These are phyloP conservation scores for Coprinopsis sp. DNA, from an alignment of 768 basidiomycete genomes.

Conservation along the genomic window DNA sequence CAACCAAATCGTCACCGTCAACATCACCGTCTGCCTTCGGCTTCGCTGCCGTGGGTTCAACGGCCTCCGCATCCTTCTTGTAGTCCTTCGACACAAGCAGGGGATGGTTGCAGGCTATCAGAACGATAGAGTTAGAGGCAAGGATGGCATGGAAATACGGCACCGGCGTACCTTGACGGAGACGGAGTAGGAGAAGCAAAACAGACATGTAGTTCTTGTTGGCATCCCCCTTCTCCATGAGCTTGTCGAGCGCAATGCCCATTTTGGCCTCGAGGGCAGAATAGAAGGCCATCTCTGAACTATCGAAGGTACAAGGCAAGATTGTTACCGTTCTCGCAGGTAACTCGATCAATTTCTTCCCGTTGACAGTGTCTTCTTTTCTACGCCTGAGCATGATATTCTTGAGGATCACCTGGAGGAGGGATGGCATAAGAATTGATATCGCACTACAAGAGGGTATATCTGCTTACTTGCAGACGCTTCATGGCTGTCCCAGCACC, in stretches of 20 bases:
- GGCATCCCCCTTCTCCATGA: conserved; percentile 47
- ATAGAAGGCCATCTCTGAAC: conserved; percentile 79
- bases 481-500: conserved; percentile 71
- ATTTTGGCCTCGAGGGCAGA: conserved; percentile 63
- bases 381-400: conserved; percentile 86
- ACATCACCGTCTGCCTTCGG: conserved; percentile 48
- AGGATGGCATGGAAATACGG: background rate
- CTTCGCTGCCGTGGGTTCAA: conserved; percentile 58
- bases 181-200: conserved; percentile 66
- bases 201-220: conserved; percentile 67
- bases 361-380: conserved; percentile 70
- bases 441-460: background rate
- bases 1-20: conserved; percentile 71
- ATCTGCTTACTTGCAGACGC: conserved; percentile 59
- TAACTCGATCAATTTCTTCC: conserved; percentile 76
- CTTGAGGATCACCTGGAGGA: conserved; percentile 74
- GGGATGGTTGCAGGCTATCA: conserved; percentile 85
- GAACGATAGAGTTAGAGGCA: conserved; percentile 1
- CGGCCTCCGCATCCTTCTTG: conserved; percentile 66
- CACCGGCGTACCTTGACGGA: conserved; percentile 73
- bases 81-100: conserved; percentile 75
- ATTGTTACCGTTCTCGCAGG: conserved; percentile 70
- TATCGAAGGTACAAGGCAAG: conserved; percentile 73
- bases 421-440: background rate
- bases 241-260: conserved; percentile 60